A percentile compares a stretch with the other conserved stretches of the same genome.
These are phyloP conservation scores for Hypoxylon sp. DNA, from an alignment of 2,329 filamentous ascomycete genomes.

Conservation along the genomic window DNA sequence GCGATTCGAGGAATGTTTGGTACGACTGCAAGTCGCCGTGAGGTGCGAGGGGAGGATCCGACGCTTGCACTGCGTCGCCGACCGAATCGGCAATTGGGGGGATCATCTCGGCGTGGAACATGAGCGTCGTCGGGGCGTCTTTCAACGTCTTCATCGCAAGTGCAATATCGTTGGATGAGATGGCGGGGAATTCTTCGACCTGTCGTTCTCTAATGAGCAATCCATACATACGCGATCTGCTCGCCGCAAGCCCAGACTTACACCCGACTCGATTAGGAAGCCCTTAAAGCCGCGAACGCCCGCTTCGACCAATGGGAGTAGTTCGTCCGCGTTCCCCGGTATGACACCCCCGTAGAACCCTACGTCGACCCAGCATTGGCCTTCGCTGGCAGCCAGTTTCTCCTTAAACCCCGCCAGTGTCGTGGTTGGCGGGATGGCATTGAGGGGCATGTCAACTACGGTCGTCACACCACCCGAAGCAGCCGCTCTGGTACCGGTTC, in stretches of 20 bases:
- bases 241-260: slow-evolving; percentile 60
- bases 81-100: slow-evolving; percentile 86
- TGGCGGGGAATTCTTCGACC: slow-evolving; percentile 95
- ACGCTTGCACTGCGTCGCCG: slow-evolving; percentile 79
- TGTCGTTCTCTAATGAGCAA: slow-evolving; percentile 53
- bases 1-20: slow-evolving; percentile 90
- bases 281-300: slow-evolving; percentile 97
- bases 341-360: slow-evolving; percentile 97
- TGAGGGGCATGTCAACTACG: slow-evolving; percentile 96
- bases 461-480: slow-evolving; percentile 97
- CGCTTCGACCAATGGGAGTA: slow-evolving; percentile 83
- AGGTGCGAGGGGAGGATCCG: slow-evolving; percentile 76
- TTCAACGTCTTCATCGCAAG: slow-evolving; percentile 85
- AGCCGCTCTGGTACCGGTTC: slow-evolving; percentile 91
- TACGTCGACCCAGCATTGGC: slow-evolving; percentile 98
- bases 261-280: slow-evolving; percentile 95
- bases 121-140: slow-evolving; percentile 86
- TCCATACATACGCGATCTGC: slow-evolving; percentile 34
- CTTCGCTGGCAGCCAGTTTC: slow-evolving; percentile 85
- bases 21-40: slow-evolving; percentile 81
- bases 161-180: slow-evolving; percentile 82
- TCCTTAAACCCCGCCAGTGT: slow-evolving; percentile 84
- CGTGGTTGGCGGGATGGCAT: slow-evolving; percentile 96
- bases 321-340: slow-evolving; percentile 84
- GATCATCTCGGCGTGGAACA: slow-evolving; percentile 99